Conservation (phyloP, 257 asterid species). For the Rehmannia glutinosa region DNA sequence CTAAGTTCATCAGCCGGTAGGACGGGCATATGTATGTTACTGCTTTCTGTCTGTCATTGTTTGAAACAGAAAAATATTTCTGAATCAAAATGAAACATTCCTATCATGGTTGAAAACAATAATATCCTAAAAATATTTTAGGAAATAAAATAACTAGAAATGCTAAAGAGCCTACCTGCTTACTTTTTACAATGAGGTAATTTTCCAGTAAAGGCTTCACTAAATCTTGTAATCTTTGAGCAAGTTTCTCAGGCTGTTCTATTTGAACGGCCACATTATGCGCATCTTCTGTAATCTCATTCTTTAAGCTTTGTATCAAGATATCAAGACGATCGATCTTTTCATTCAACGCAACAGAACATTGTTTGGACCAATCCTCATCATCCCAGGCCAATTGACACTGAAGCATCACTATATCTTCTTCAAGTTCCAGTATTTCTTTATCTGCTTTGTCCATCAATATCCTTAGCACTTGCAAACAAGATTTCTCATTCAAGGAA, state of each 20-base stretch:
- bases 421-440: constrained; percentile 45
- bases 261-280: constrained; percentile 14
- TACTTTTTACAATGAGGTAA: constrained; percentile 17
- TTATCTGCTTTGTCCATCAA: constrained; percentile 43
- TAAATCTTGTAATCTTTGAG: constrained; percentile 32
- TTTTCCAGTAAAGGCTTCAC: constrained; percentile 32
- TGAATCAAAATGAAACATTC: neutral
- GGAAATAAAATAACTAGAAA: neutral
- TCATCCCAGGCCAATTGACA: constrained; percentile 40
- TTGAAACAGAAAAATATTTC: neutral
- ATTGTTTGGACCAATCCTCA: constrained; percentile 35
- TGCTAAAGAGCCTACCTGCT: constrained; percentile 33
- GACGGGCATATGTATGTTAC: neutral
- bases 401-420: constrained; percentile 43
- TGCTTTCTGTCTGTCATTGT: constrained; percentile 18
- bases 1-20: constrained; percentile 2
- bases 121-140: neutral
- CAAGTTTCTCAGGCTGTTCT: constrained; percentile 22
- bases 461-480: constrained; percentile 46
- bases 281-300: constrained; percentile 15
- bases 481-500: constrained; percentile 48
- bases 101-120: neutral
- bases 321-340: constrained; percentile 30
- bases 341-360: constrained; percentile 31
- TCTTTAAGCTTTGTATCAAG: constrained; percentile 25